Evolutionary conservation across 371 early-diverging fungal species (phyloP), one percentile per base, ranked within the genome.

Genomic region (Entomophthora muscae): DNA sequence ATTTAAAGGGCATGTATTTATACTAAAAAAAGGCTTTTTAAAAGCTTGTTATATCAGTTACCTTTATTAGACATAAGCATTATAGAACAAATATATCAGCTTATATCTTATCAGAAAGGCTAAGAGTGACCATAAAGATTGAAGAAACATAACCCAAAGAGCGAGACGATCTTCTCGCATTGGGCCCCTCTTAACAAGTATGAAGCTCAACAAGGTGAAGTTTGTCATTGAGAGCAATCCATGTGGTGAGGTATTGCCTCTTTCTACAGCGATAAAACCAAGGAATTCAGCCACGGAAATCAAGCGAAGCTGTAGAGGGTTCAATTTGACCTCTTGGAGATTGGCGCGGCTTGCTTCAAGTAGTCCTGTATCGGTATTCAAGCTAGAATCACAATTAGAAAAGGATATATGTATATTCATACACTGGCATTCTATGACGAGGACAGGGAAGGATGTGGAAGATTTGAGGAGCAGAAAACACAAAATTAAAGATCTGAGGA

Each of bases 401-500:
- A 63, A 62, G n/a, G 42, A 57, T 32, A n/a, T 65, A 27, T 64
- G 66, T n/a, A n/a, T n/a, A n/a, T n/a, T n/a, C n/a, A n/a, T 76
- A 76, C 68, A 74, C 73, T 0, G 99, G 98, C 84, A 99, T 85
- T 0, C 99, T 78, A 69, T 99, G 99, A 3, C 98, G 81, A 5
- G 98, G 99, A 68, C 98, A 98, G n/a, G 89, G 90, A 1, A 97
- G 81, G n/a, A 98, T 66, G 23, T 86, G 81, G 70, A 93, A 90
- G 7, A 99, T 72, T 72, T 99, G 99, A 31, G 98, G 98, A 26
- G 86, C 78, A 1, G 95, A 95, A 64, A 94, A 88, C 32, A 92
- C 21, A 74, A 99, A 98, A 71, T 99, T 98, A 72, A 96, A 87
- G 2, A 96, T 81, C 71, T 99, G 99, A 0, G 96, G 98, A 2